Percentiles rank a stretch among this genome's conserved stretches.
Conservation (phyloP, 805 yeast genomes). For the Candida berthetii region DNA sequence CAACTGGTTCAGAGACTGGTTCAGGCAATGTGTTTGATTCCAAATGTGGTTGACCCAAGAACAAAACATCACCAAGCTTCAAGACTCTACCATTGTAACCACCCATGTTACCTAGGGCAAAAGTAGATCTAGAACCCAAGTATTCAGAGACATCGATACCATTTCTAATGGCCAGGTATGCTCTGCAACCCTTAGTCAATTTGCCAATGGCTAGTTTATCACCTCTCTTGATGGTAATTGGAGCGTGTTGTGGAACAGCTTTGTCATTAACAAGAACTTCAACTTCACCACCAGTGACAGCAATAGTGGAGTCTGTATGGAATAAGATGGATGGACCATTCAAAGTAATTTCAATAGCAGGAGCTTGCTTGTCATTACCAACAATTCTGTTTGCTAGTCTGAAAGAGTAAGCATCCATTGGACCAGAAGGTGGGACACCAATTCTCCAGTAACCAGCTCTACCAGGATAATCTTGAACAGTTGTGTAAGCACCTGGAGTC, state of each 20-base stretch:
- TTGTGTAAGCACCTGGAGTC: slow-evolving; percentile 91
- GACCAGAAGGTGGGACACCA: slow-evolving; percentile 98
- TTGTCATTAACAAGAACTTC: slow-evolving; percentile 61
- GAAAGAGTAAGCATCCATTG: slow-evolving; percentile 93
- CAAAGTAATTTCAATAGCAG: slow-evolving; percentile 87
- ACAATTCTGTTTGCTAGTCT: slow-evolving; percentile 86
- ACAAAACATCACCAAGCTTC: slow-evolving; percentile 88
- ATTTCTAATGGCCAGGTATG: slow-evolving; percentile 84
- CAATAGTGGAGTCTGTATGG: slow-evolving; percentile 73
- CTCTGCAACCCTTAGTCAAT: slow-evolving; percentile 76
- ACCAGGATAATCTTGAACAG: slow-evolving; percentile 95
- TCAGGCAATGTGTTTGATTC: slow-evolving; percentile 64
- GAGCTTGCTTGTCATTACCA: slow-evolving; percentile 76
- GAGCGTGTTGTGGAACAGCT: slow-evolving; percentile 58
- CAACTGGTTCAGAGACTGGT: slow-evolving; percentile 59
- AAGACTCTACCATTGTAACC: slow-evolving; percentile 92
- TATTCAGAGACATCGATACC: slow-evolving; percentile 94
- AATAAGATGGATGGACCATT: slow-evolving; percentile 82
- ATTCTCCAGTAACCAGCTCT: slow-evolving; percentile 59
- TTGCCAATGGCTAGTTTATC: slow-evolving; percentile 79
- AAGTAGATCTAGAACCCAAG: slow-evolving; percentile 93
- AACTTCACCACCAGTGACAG: slow-evolving; percentile 83
- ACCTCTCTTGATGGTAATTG: slow-evolving; percentile 66
- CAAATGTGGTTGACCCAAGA: slow-evolving; percentile 73
- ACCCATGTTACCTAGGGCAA: slow-evolving; percentile 88